Conservation (phyloP, 441 rosid genomes). For the Pelargonium fulgidum region DNA sequence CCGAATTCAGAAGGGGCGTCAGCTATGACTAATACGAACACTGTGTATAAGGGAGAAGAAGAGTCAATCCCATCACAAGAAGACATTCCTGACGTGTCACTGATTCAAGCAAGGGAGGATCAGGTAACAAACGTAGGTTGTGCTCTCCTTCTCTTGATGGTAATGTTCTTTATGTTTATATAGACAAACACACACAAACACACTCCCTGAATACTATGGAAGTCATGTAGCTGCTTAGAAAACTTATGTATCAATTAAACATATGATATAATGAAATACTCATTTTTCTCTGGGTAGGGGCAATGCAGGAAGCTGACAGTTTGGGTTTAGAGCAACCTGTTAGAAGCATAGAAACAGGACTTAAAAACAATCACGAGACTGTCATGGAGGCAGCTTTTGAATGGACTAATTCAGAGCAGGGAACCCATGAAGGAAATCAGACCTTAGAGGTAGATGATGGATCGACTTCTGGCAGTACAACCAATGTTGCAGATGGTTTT, state of each 20-base stretch:
- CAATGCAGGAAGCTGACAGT: slow-evolving; percentile 84
- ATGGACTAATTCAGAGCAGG: slow-evolving; percentile 23
- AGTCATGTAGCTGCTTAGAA: slow-evolving; percentile 20
- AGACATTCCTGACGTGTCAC: slow-evolving; percentile 40
- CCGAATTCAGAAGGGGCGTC: slow-evolving; percentile 20
- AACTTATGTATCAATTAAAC: slow-evolving; percentile 30
- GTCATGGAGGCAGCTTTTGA: slow-evolving; percentile 28
- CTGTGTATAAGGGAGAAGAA: slow-evolving; percentile 28
- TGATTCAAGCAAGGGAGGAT: slow-evolving; percentile 48
- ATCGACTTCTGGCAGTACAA: slow-evolving; percentile 26
- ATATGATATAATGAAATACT: slow-evolving; percentile 52
- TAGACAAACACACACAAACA: background rate
- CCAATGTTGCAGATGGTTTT: slow-evolving; percentile 27
- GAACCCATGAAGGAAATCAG: slow-evolving; percentile 31
- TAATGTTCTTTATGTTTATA: slow-evolving; percentile 16
- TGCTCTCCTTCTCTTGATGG: slow-evolving; percentile 49
- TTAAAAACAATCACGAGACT: slow-evolving; percentile 27
- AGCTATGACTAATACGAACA: slow-evolving; percentile 30
- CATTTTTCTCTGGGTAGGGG: slow-evolving; percentile 92
- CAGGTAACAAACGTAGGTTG: slow-evolving; percentile 90
- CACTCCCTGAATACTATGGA: slow-evolving; percentile 18
- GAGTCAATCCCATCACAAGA: slow-evolving; percentile 33
- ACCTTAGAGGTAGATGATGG: slow-evolving; percentile 23
- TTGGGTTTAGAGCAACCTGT: slow-evolving; percentile 40
- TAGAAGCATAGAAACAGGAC: slow-evolving; percentile 28